These are phyloP conservation scores for Trichomonascaceae sp. DNA, from an alignment of 1,139 yeast genomes.

Conservation along the genomic window DNA sequence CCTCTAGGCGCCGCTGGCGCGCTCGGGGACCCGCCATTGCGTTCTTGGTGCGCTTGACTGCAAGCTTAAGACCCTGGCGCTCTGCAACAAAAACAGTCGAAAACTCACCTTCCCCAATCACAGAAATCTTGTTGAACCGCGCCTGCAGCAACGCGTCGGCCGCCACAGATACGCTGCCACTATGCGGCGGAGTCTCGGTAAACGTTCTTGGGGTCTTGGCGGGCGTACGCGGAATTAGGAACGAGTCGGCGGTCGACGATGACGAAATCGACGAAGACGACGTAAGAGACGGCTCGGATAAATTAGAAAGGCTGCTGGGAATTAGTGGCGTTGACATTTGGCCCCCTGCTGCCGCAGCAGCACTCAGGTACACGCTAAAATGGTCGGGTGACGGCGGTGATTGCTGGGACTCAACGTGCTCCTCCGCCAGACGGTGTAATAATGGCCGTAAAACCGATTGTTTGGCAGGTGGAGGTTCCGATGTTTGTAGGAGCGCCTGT, in stretches of 20 bases:
- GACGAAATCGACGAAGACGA: not conserved
- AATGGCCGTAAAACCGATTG: no score
- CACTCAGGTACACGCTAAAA: no score
- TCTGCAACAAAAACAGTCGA: conserved; percentile 65
- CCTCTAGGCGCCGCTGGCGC: conserved; percentile 39
- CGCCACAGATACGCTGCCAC: no score
- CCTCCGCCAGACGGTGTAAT: not conserved
- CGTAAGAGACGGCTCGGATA: conserved; percentile 5
- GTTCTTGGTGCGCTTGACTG: conserved; percentile 71
- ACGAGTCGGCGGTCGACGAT: conserved; percentile 27
- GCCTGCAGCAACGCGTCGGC: no score
- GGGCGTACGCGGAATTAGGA: conserved; percentile 36
- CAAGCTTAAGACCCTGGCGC: conserved; percentile 33
- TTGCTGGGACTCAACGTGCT: not conserved
- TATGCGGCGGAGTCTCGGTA: no score
- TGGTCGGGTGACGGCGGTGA: not conserved
- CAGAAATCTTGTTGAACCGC: conserved; percentile 58
- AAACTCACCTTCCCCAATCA: conserved; percentile 79
- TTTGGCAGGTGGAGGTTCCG: no score
- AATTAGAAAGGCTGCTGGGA: not conserved
- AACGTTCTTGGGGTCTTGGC: no score
- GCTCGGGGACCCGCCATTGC: conserved; percentile 40
- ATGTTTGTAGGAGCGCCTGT: conserved; percentile 6
- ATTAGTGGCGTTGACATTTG: not conserved
- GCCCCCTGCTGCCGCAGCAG: no score